Evolutionary conservation across 2,329 filamentous ascomycete genomes (phyloP).

Genomic region (Sclerotiophoma versabilis): DNA sequence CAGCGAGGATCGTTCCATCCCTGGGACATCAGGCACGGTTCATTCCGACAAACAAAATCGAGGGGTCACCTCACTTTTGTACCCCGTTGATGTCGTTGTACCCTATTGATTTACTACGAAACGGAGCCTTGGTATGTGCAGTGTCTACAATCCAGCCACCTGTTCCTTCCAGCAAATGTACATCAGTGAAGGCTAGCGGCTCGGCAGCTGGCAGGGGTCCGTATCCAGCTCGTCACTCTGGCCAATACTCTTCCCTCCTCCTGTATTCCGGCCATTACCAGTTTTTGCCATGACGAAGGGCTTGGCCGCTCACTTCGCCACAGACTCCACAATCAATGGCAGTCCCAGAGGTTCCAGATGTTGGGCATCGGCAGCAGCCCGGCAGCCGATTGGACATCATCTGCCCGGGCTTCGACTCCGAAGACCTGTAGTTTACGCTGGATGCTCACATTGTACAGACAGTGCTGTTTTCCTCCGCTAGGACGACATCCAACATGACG

Average conservation of each 20-base stretch:
- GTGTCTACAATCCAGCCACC: neutral
- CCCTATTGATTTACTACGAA: neutral
- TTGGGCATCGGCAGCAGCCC: too few species aligned
- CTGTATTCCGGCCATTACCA: neutral
- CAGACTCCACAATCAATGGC: neutral
- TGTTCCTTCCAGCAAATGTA: neutral
- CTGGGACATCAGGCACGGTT: neutral
- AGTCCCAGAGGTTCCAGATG: neutral
- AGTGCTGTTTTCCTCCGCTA: neutral
- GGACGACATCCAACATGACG: conserved; percentile 5
- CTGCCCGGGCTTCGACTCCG: neutral
- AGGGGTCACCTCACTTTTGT: neutral
- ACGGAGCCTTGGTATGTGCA: neutral
- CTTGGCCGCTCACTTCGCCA: neutral
- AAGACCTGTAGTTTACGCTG: neutral
- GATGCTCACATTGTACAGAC: neutral
- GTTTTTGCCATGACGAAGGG: neutral
- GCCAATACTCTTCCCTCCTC: neutral
- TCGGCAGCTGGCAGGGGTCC: neutral
- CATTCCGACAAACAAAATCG: neutral
- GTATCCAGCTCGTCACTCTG: neutral
- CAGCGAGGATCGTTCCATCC: conserved; percentile 2
- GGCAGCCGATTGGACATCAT: neutral
- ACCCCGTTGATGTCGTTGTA: conserved; percentile 11
- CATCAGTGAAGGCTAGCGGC: neutral